These are phyloP conservation scores for Abortiporus biennis DNA, from an alignment of 1,284 basidiomycete species.

Conservation along the genomic window DNA sequence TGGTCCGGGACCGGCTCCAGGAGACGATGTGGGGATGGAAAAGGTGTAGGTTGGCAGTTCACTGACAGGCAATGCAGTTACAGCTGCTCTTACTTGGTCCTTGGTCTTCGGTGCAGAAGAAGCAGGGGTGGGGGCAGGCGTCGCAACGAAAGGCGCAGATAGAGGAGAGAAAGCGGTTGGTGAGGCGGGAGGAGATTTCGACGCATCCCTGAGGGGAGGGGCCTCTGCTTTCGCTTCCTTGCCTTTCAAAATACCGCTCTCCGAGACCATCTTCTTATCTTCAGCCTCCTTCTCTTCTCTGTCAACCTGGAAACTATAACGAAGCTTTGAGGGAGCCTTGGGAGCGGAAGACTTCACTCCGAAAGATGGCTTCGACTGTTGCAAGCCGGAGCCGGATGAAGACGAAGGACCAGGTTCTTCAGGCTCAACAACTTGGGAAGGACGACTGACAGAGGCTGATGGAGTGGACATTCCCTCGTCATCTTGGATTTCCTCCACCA, in stretches of 20 bases:
- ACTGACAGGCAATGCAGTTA: constrained; percentile 14
- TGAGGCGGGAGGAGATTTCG: constrained; percentile 1
- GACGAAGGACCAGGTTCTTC: constrained; percentile 18
- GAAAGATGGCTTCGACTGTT: constrained; percentile 21
- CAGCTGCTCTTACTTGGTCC: constrained; percentile 17
- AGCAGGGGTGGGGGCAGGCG: constrained; percentile 7
- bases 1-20: constrained; percentile 28
- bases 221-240: constrained; percentile 5
- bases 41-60: constrained; percentile 24
- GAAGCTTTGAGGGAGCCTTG: constrained; percentile 67
- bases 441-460: constrained; percentile 17
- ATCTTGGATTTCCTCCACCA: constrained; percentile 28
- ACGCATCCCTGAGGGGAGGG: constrained; percentile 6
- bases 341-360: constrained; percentile 43
- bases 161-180: constrained; percentile 4
- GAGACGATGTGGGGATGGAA: constrained; percentile 20
- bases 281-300: constrained; percentile 27
- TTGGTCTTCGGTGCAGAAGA: constrained; percentile 11
- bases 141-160: not conserved
- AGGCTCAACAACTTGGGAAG: constrained; percentile 37
- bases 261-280: not conserved
- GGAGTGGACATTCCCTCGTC: constrained; percentile 20
- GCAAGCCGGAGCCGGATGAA: constrained; percentile 4
- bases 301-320: constrained; percentile 54
- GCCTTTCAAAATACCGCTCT: not conserved